Conservation (phyloP, 257 asterid genomes). For the Solanum pennellii region DNA sequence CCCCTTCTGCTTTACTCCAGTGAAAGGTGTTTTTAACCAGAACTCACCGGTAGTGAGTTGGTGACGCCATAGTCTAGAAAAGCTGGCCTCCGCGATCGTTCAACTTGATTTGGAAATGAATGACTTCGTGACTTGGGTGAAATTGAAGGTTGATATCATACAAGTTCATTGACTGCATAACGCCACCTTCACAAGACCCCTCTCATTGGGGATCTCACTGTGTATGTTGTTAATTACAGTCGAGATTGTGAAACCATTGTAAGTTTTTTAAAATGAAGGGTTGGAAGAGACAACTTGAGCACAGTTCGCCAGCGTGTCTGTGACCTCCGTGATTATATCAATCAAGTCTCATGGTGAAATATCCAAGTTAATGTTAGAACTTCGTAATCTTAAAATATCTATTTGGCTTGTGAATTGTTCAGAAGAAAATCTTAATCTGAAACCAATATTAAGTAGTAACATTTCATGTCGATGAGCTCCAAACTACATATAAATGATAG, state of each 20-base stretch:
- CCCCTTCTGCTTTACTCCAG: background rate
- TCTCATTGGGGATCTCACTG: background rate
- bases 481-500: background rate
- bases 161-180: background rate
- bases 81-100: background rate
- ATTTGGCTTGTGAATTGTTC: background rate
- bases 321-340: background rate
- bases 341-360: background rate
- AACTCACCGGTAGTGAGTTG: background rate
- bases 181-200: background rate
- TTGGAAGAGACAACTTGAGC: background rate
- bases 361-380: background rate
- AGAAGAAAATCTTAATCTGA: background rate
- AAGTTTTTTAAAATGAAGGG: background rate
- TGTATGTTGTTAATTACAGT: background rate
- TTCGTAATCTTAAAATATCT: background rate
- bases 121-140: background rate
- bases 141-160: background rate
- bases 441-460: background rate
- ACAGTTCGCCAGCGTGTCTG: background rate
- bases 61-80: background rate
- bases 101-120: background rate
- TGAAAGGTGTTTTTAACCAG: background rate
- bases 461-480: background rate
- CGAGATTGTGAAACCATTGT: background rate